Percentiles rank a stretch among this genome's conserved stretches.
Conservation (phyloP, 1,284 basidiomycete genomes). For the Trametes sp. region DNA sequence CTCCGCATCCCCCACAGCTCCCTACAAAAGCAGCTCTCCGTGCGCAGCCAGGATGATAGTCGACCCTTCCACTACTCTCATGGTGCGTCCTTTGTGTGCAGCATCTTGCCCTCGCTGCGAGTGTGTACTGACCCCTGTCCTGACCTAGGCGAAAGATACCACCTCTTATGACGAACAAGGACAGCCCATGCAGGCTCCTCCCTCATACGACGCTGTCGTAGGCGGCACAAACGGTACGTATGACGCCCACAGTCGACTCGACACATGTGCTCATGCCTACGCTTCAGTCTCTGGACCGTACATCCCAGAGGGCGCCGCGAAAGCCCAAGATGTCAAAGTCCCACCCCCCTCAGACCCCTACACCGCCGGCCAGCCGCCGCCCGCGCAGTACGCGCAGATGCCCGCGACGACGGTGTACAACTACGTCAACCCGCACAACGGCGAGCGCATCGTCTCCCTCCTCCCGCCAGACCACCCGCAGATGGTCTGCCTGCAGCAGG, state of each 20-base stretch:
- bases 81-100: constrained; percentile 32
- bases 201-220: constrained; percentile 35
- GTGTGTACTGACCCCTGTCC: constrained; percentile 3
- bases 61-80: constrained; percentile 30
- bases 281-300: constrained; percentile 34
- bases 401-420: constrained; percentile 48
- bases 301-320: constrained; percentile 32
- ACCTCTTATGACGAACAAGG: constrained; percentile 14
- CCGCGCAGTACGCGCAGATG: constrained; percentile 28
- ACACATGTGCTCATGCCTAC: neutral
- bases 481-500: constrained; percentile 82
- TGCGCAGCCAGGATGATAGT: constrained; percentile 30
- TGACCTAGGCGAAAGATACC: constrained; percentile 22
- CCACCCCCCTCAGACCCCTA: constrained; percentile 24
- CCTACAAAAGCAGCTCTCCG: constrained; percentile 25
- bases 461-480: constrained; percentile 79
- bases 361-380: constrained; percentile 28
- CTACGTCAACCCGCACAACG: constrained; percentile 55
- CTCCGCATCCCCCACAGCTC: constrained; percentile 7
- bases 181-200: constrained; percentile 31
- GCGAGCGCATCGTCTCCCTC: constrained; percentile 56
- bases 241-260: neutral
- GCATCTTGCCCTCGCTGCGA: neutral
- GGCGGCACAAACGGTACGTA: constrained; percentile 24
- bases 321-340: constrained; percentile 38